Evolutionary conservation across 1,284 basidiomycete genomes (phyloP), one percentile per base, ranked within the genome.

Genomic region (Earliella scabrosa): DNA sequence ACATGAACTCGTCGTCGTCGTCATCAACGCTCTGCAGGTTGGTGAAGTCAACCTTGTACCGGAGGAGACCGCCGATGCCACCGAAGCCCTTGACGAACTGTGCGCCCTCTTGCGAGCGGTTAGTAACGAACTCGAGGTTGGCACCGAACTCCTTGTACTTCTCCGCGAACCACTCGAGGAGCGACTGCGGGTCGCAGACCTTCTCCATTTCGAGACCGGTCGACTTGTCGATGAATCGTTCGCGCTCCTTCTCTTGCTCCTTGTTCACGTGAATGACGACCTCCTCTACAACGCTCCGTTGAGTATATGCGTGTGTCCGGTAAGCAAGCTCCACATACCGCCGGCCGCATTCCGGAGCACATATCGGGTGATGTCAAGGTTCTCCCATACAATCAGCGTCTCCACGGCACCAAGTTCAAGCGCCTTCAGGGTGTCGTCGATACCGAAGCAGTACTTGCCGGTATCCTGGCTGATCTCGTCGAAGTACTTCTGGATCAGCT

Each of bases 1-100:
- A 88, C 73, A 82, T 87, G 75, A 92, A 93, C 78, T 92, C 85
- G 75, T 93, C 90, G 57, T 90, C 71, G 10, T 70, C 87, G 48
- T 91, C 91, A 64, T 93, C 92, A 32, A 86, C 70, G 43, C 82
- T 79, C 32, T 82, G 78, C 45, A 96, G 79, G 72, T 90, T 91
- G 62, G 83, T 83, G 75, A 98, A 93, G 75, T 95, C 94, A 64
- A 97, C 94, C 79, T 97, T 97, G 86, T 97, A 98, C 56, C 95
- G 86, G 60, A 98, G 79, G 57, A 98, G 80, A 31, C 97, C 97
- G 44, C 97, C 97, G 63, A 99, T 97, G 32, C 97, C 97, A 77
- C 97, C 97, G 69, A 99, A 99, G 48, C 97, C 97, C 74, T 97
- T 97, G 68, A 97, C 95, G 79, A 98, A 99, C 75, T 99, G 97